Conservation (phyloP, 768 basidiomycete species). For the Heimioporus sp. region DNA sequence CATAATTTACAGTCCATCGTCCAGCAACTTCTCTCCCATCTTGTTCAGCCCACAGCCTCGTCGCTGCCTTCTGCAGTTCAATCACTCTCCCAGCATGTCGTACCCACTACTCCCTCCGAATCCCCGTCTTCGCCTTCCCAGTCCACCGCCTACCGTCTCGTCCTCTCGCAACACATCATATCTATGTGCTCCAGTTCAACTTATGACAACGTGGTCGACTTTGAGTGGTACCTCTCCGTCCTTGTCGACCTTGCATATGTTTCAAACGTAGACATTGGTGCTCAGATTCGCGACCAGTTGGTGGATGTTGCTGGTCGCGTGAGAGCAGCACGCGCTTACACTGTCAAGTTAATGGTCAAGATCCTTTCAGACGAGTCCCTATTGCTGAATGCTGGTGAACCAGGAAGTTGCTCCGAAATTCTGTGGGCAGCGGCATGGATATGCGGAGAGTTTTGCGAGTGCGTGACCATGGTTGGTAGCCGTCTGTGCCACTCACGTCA, state of each 20-base stretch:
- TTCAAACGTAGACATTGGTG: conserved; percentile 75
- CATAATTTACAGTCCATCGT: conserved; percentile 87
- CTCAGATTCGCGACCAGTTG: conserved; percentile 76
- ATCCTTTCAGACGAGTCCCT: conserved; percentile 78
- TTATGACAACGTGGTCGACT: conserved; percentile 87
- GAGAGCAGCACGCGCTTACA: conserved; percentile 67
- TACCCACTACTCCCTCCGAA: conserved; percentile 37
- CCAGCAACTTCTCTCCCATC: conserved; percentile 85
- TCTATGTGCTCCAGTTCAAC: conserved; percentile 80
- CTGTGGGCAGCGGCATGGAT: conserved; percentile 97
- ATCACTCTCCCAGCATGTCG: conserved; percentile 51
- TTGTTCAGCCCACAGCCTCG: conserved; percentile 59
- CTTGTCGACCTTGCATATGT: conserved; percentile 90
- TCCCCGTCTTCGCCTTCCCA: conserved; percentile 54
- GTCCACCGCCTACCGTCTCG: conserved; percentile 82
- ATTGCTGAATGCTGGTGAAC: conserved; percentile 61
- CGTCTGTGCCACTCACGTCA: not conserved
- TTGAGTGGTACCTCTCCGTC: conserved; percentile 97
- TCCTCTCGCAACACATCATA: conserved; percentile 80
- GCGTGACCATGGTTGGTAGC: conserved; percentile 25
- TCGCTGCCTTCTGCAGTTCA: conserved; percentile 56
- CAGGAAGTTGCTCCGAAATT: conserved; percentile 78
- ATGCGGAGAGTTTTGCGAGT: conserved; percentile 93
- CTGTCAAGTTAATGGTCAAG: conserved; percentile 81
- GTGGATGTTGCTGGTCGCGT: conserved; percentile 88